Base-by-base conservation (phyloP, 768 basidiomycete species). In the Holtermanniella nyarrowii region DNA sequence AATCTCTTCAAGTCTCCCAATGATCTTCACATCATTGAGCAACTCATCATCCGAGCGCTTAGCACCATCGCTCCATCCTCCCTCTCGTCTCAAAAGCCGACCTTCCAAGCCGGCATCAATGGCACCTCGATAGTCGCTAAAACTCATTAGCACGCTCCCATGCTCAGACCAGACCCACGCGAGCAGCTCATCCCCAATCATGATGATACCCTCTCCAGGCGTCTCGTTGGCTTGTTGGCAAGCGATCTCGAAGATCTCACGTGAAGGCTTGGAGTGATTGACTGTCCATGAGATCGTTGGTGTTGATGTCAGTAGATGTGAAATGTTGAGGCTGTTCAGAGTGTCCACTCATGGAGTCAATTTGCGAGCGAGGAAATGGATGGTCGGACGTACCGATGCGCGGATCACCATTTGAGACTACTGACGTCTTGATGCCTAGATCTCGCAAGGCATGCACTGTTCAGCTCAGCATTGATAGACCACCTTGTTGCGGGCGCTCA, bases 121-220 rank as follows among this genome's bases (percentile, higher is more conserved):
- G 0, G 65, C 58, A 1, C 69, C 69, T 2, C 52, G 52, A 26
- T 65, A 71, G 46, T 71, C 69, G 1, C 69, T 70, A 27, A 10
- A 11, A 21, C 7, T 18, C 18, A 5, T 41, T 22, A 42, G 25
- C 39, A 31, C 18, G 40, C 16, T 14, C 13, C 25, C 5, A 13
- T 7, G 52, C 21, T 21, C 12, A 13, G 16, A 11, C 2, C 40
- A 14, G 31, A 62, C 68, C 51, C 52, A 68, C 67, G 66, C 69
- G 46, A 61, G 53, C 21, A 71, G 54, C 55, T 71, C 69, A 46
- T 71, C 69, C 5, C 69, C 69, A 2, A 71, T 53, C 65, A 71
- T 65, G 25, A 71, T 45, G 11, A 71, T 55, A 2, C 66, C 69
- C 26, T 59, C 46, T 0, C 54, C 56, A 0, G 40, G 27, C 5